Percentiles rank a stretch among this genome's conserved stretches.
These are phyloP conservation scores for Glarea lozoyensis DNA, from an alignment of 495 filamentous ascomycete species.

Conservation along the genomic window DNA sequence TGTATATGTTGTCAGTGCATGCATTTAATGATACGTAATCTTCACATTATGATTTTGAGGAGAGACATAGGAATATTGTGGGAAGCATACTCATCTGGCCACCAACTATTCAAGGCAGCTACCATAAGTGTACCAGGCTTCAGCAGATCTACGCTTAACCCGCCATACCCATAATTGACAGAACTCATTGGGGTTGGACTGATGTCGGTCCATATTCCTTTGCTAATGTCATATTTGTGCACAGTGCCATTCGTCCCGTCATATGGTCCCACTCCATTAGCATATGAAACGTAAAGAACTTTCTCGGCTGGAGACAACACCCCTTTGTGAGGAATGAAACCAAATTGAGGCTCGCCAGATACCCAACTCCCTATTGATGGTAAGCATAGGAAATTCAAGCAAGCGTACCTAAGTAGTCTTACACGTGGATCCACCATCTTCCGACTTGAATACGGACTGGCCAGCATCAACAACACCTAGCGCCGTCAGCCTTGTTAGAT, in stretches of 20 bases:
- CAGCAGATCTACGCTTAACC: conserved; percentile 43
- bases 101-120: conserved; percentile 48
- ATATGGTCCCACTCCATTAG: conserved; percentile 45
- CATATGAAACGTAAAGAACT: conserved; percentile 47
- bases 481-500: conserved; percentile 2
- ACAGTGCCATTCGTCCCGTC: conserved; percentile 43
- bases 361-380: conserved; percentile 33
- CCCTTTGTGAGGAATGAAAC: conserved; percentile 47
- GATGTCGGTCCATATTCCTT: conserved; percentile 44
- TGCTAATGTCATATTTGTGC: conserved; percentile 40
- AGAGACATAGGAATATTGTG: no score
- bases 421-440: conserved; percentile 41
- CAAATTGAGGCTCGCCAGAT: conserved; percentile 34
- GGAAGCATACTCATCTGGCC: conserved; percentile 49
- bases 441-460: conserved; percentile 43
- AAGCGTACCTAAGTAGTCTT: background rate
- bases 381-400: background rate
- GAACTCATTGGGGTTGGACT: conserved; percentile 35
- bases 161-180: conserved; percentile 45
- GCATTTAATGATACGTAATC: no score
- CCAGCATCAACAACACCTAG: conserved; percentile 37
- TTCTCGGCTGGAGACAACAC: conserved; percentile 44
- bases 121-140: conserved; percentile 47
- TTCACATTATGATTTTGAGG: no score
- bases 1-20: no score